Percentiles rank a stretch among this genome's conserved stretches.
These are phyloP conservation scores for Backusella liffmaniae DNA, from an alignment of 192 early-diverging fungal genomes.

Conservation along the genomic window DNA sequence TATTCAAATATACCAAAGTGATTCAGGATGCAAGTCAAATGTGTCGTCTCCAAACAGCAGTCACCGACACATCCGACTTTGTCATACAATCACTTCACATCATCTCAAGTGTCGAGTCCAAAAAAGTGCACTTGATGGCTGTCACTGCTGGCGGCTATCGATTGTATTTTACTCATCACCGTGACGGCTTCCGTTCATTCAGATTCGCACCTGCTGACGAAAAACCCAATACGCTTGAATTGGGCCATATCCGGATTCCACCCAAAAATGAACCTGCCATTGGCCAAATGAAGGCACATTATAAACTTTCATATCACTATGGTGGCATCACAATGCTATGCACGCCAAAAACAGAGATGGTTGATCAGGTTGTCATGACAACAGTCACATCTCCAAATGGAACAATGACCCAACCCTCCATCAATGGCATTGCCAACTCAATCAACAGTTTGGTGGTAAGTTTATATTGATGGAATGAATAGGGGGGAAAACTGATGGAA, in stretches of 20 bases:
- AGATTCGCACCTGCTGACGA: neutral
- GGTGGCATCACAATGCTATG: conserved; percentile 70
- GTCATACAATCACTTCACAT: conserved; percentile 78
- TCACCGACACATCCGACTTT: conserved; percentile 47
- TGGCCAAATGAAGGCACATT: neutral
- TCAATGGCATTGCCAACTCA: neutral
- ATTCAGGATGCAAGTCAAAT: conserved; percentile 43
- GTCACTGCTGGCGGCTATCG: conserved; percentile 75
- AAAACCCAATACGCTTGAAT: conserved; percentile 57
- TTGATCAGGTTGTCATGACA: conserved; percentile 65
- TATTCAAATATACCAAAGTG: conserved; percentile 50
- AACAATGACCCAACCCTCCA: neutral
- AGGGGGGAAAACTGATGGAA: neutral
- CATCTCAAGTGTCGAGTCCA: conserved; percentile 66
- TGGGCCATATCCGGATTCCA: conserved; percentile 72
- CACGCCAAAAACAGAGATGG: conserved; percentile 62
- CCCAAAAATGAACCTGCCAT: conserved; percentile 39
- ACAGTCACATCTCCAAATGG: conserved; percentile 47
- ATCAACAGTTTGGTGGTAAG: neutral
- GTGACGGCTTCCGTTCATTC: conserved; percentile 13
- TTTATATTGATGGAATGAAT: neutral
- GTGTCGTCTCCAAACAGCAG: conserved; percentile 41
- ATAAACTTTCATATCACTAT: conserved; percentile 41
- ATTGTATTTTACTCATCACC: conserved; percentile 66
- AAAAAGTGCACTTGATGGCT: conserved; percentile 68